Conservation (phyloP, 192 early-diverging fungal species). For the Coemansia sp. region DNA sequence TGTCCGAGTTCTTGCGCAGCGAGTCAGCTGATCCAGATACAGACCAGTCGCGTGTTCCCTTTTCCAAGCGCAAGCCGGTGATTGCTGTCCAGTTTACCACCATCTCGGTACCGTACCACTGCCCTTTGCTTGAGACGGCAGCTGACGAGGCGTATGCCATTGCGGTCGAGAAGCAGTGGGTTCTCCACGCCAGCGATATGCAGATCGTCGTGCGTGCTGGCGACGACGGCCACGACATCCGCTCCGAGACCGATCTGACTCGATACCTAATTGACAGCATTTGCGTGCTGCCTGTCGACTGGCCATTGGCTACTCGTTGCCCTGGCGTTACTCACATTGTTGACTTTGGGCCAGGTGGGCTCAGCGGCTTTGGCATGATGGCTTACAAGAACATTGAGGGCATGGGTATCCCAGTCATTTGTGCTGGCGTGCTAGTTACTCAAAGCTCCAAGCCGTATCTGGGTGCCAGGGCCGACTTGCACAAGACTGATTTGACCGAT, state of each 20-base stretch:
- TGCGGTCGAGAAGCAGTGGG: conserved; percentile 36
- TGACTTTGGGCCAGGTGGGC: conserved; percentile 92
- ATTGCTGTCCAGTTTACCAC: conserved; percentile 81
- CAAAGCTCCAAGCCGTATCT: conserved; percentile 55
- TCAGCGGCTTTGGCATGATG: conserved; percentile 82
- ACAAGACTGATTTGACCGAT: conserved; percentile 65
- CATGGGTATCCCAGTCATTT: conserved; percentile 66
- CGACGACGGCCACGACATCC: conserved; percentile 80
- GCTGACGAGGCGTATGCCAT: conserved; percentile 1
- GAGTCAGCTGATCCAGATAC: conserved; percentile 16
- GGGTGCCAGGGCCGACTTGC: conserved; percentile 74
- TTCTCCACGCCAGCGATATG: conserved; percentile 17
- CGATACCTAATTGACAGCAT: conserved; percentile 67
- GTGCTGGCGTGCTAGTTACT: conserved; percentile 18
- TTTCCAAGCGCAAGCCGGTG: conserved; percentile 78
- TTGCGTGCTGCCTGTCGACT: conserved; percentile 67
- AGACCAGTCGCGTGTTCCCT: conserved; percentile 75
- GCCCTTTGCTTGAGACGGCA: conserved; percentile 6
- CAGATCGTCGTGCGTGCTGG: conserved; percentile 73
- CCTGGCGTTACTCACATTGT: conserved; percentile 80
- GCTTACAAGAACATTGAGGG: conserved; percentile 91
- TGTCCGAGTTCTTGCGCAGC: conserved; percentile 9
- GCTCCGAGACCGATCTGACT: conserved; percentile 62
- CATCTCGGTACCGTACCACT: conserved; percentile 86
- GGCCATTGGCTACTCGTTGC: conserved; percentile 62